A percentile compares a stretch with the other conserved stretches of the same genome.
Evolutionary conservation across 306 rosid species (phyloP).

Genomic region (Pueraria montana): DNA sequence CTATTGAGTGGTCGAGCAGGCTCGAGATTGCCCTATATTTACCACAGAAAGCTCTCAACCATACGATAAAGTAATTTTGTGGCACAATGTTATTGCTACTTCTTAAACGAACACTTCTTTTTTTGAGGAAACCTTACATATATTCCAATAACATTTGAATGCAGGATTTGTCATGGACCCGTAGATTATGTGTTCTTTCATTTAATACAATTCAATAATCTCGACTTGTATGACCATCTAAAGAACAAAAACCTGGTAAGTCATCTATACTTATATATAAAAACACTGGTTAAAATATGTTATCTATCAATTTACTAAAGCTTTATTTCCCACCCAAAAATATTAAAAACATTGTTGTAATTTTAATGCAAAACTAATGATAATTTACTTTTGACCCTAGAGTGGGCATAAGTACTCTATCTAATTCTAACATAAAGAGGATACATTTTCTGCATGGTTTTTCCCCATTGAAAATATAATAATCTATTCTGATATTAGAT

Average conservation of each 20-base stretch:
- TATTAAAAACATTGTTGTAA: neutral
- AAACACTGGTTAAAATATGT: too few relatives aligned
- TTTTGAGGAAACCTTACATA: neutral
- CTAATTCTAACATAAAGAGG: neutral
- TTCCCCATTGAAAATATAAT: neutral
- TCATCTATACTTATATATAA: neutral
- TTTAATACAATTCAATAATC: neutral
- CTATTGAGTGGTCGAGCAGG: neutral
- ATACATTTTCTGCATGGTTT: neutral
- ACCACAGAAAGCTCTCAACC: neutral
- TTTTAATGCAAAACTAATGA: neutral
- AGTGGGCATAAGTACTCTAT: neutral
- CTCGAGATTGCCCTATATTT: neutral
- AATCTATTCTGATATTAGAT: neutral
- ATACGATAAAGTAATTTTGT: constrained; percentile 22
- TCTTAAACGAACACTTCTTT: neutral
- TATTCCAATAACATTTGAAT: neutral
- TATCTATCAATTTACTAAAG: neutral
- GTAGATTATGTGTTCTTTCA: constrained; percentile 22
- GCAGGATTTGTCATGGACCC: constrained; percentile 9
- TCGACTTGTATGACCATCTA: neutral
- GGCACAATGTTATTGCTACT: neutral
- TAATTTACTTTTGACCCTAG: neutral
- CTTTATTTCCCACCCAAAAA: neutral
- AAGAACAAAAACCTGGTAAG: constrained; percentile 14